phyloP scores from a whole-genome alignment of 306 rosid genomes.

The Hippophae tibetana region DNA sequence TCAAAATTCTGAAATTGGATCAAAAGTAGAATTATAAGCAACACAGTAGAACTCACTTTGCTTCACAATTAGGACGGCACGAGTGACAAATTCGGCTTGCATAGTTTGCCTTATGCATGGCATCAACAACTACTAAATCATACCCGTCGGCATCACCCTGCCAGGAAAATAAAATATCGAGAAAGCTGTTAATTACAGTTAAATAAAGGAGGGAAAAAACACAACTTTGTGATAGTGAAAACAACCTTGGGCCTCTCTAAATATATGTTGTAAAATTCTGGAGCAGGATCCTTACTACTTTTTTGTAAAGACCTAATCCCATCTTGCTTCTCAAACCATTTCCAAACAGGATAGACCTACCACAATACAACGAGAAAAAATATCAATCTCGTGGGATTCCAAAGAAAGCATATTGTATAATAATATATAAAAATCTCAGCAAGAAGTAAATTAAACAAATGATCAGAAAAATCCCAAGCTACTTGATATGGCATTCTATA shows the following conservation, averaged over 20 bases:
- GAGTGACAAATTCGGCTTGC: conserved; percentile 99
- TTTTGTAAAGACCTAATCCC: conserved; percentile 93
- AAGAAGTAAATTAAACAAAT: too few relatives aligned
- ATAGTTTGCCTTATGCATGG: conserved; percentile 98
- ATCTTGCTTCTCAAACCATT: conserved; percentile 98
- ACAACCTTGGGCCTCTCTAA: conserved; percentile 96
- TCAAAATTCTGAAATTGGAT: not conserved
- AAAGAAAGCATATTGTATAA: not conserved
- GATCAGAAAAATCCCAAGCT: too few relatives aligned
- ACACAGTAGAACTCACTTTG: conserved; percentile 53
- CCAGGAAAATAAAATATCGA: conserved; percentile 17
- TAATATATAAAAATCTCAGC: too few relatives aligned
- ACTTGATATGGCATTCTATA: too few relatives aligned
- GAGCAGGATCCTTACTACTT: conserved; percentile 86
- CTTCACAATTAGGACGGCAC: conserved; percentile 97
- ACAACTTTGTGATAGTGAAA: conserved; percentile 16
- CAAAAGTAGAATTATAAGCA: not conserved
- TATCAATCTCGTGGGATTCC: conserved; percentile 1
- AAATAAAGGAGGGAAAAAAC: conserved; percentile 7
- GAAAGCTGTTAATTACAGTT: not conserved
- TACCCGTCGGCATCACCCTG: conserved; percentile 99
- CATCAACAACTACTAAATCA: conserved; percentile 94
- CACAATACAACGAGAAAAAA: not conserved
- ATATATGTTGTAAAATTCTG: conserved; percentile 94
- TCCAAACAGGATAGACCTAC: conserved; percentile 99